A percentile compares a stretch with the other conserved stretches of the same genome.
Evolutionary conservation across 176 grass and related monocot genomes (phyloP).

Genomic region (Oryza glaberrima): DNA sequence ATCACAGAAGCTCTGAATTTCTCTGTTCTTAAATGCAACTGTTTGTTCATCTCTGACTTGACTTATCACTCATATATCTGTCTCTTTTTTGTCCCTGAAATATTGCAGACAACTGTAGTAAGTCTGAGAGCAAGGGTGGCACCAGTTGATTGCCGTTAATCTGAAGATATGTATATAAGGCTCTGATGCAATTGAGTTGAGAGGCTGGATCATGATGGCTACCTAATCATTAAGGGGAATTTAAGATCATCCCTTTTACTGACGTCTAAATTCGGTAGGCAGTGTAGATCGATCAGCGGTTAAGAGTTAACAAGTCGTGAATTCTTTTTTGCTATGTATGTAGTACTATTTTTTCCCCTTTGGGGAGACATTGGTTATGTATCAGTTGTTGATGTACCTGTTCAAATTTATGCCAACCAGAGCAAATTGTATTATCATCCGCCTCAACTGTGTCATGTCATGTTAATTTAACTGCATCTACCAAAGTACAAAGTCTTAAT

Average conservation of each 20-base stretch:
- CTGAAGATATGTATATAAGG: not conserved
- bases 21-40: not conserved
- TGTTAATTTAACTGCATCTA: not conserved
- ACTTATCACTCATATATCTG: not conserved
- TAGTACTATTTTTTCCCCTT: not conserved
- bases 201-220: conserved; percentile 14
- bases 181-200: not conserved
- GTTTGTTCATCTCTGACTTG: not conserved
- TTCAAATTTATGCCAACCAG: not conserved
- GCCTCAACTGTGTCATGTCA: not conserved
- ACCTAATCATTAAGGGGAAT: not conserved
- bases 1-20: conserved; percentile 3
- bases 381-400: not conserved
- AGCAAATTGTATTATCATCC: not conserved
- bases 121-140: conserved; percentile 12
- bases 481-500: too few species aligned
- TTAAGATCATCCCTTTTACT: not conserved
- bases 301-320: not conserved
- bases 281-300: not conserved
- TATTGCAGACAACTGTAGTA: conserved; percentile 30
- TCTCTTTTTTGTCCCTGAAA: not conserved
- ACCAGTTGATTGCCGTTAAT: conserved; percentile 5
- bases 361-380: not conserved
- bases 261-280: conserved; percentile 16
- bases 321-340: conserved; percentile 1